Evolutionary conservation across 2,329 filamentous ascomycete species (phyloP), one percentile per base, ranked within the genome.

Genomic region (Calonectria henricotiae): DNA sequence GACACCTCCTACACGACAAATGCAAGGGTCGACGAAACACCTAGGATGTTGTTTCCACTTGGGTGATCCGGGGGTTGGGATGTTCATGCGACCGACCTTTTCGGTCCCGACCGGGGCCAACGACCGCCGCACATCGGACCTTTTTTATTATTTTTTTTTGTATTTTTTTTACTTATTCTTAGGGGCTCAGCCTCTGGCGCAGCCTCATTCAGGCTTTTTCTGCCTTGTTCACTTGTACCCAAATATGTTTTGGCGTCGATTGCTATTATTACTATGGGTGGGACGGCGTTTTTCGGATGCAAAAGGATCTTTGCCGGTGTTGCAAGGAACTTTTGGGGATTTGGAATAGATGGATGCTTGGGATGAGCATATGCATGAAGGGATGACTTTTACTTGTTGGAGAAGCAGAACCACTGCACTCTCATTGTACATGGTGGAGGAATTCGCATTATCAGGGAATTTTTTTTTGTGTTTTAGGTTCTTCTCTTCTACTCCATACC

Each of bases 1-100:
- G 95, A 13, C 96, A 98, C 80, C 78, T 92, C 74, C 82, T 89
- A 65, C 94, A 98, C 82, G 95, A 97, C 79, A 98, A 98, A 84
- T 98, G 95, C 86, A 98, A 98, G 86, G 91, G 90, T 79, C 78
- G 80, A 71, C 78, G 79, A 71, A 81, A 75, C 75, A 75, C 69
- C 35, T 80, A 69, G 73, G 68, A 62, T 41, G 41, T 62, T 35
- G 47, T 65, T 63, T 68, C 68, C 47, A 47, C 62, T 65, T 43
- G 44, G 64, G 69, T 44, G 68, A 68, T 55, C 62, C 58, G 62
- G 67, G 73, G 66, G 67, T 68, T 74, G 62, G 67, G 65, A 66
- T 76, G 62, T 62, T 70, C 72, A 73, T 67, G 62, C 62, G 58
- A 62, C 43, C 54, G 43, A 62, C 71, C 68, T 43, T 67, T 63